Base-by-base conservation (phyloP, 1,284 basidiomycete species). In the Calocybe gambosa region DNA sequence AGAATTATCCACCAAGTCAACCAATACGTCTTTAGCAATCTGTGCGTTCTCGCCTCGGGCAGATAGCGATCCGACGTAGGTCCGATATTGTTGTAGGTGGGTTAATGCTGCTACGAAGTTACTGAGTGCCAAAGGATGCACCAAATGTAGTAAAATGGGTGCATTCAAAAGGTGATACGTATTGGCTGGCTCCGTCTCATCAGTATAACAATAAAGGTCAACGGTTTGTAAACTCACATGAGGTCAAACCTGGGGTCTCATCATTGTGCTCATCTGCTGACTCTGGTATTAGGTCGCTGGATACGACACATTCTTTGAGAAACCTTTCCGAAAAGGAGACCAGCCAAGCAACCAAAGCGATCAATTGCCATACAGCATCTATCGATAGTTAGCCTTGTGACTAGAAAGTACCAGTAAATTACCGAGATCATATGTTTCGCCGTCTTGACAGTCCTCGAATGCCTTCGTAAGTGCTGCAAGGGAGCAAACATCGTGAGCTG, bases 351-450 rank as follows among this genome's bases (percentile, higher is more conserved):
- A 72, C 75, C 36, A 86, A 55, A 12, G 73, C 74, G 36, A 80
- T 73, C 5, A 89, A 68, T 50, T 83, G 78, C 85, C 85, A 88
- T 21, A 80, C 70, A 28, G 79, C 77, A 45, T 78, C 85, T 88
- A 46, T 10, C 47, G 35, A 21, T 26, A 38, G 34, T 54, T 16
- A 60, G 46, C 5, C 34, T 43, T 16, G 29, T 42, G 21, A 35
- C 21, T 16, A 13, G 13, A 34, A 47, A 35, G 49, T 16, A 37
- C 19, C 42, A 38, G 39, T 28, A 37, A 25, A 43, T n/a, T 59
- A 80, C 82, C 73, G 6, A 82, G 62, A 56, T 85, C 82, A 55
- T 83, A 85, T n/a, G 60, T 67, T 42, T 74, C 71, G 4, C 67
- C 71, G n/a, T 84, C 80, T 50, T 64, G 71, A 52, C 81, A 85